Evolutionary conservation across 2,329 filamentous ascomycete genomes (phyloP).

Genomic region (Fusarium humuli): DNA sequence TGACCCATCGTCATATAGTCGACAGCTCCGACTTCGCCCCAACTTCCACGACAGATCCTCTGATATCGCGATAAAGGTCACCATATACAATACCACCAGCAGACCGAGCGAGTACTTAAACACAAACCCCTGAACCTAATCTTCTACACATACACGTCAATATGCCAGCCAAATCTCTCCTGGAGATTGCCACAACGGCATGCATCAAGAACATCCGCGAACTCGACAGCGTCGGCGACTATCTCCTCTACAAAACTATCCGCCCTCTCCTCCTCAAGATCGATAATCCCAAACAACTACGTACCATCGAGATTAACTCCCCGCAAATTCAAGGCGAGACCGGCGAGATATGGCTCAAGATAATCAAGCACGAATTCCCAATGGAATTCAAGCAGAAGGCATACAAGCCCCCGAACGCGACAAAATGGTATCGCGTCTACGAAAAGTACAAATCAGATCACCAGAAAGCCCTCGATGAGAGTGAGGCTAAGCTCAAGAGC

Average conservation of each 20-base stretch:
- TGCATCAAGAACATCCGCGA: slow-evolving; percentile 65
- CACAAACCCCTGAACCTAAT: neutral
- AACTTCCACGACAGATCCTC: neutral
- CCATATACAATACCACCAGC: neutral
- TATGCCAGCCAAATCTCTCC: slow-evolving; percentile 62
- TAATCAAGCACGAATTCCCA: slow-evolving; percentile 83
- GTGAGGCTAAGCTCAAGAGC: slow-evolving; percentile 68
- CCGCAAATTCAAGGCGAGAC: slow-evolving; percentile 79
- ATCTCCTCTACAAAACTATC: slow-evolving; percentile 72
- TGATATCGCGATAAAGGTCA: neutral
- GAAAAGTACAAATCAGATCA: slow-evolving; percentile 72
- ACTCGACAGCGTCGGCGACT: slow-evolving; percentile 77
- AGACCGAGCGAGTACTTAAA: neutral
- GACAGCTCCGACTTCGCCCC: slow-evolving; percentile 1
- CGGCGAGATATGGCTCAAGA: slow-evolving; percentile 78
- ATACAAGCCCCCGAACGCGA: slow-evolving; percentile 72
- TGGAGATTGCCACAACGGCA: slow-evolving; percentile 62
- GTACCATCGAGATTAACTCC: slow-evolving; percentile 77
- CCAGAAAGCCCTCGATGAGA: slow-evolving; percentile 67
- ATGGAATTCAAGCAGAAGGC: slow-evolving; percentile 70
- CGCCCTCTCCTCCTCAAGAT: slow-evolving; percentile 77
- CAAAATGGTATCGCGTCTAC: slow-evolving; percentile 84
- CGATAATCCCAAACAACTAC: slow-evolving; percentile 79
- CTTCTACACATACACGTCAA: neutral
- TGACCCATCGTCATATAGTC: neutral